Percentiles rank a stretch among this genome's conserved stretches.
Conservation (phyloP, 2,329 filamentous ascomycete genomes). For the Colletotrichum filicis region DNA sequence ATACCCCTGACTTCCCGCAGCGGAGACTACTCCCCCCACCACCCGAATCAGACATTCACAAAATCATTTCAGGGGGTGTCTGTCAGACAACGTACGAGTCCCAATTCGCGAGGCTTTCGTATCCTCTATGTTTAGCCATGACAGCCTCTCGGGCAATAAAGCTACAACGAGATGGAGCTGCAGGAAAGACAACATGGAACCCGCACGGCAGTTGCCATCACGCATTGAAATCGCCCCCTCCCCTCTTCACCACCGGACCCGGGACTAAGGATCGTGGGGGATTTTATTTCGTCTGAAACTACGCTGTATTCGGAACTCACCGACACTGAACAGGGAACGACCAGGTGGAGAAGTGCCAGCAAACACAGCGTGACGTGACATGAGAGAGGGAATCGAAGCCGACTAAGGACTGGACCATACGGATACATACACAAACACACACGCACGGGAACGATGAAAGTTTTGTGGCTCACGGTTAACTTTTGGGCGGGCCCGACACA, state of each 20-base stretch:
- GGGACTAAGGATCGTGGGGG: constrained; percentile 4
- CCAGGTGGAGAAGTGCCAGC: neutral
- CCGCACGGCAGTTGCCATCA: neutral
- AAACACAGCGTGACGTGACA: neutral
- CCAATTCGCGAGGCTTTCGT: neutral
- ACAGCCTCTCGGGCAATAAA: neutral
- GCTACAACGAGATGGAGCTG: neutral
- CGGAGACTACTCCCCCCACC: constrained; percentile 9
- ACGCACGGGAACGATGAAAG: neutral
- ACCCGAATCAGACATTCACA: constrained; percentile 18
- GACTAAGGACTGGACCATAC: neutral
- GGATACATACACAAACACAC: neutral
- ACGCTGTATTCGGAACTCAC: constrained; percentile 1
- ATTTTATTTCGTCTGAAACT: constrained; percentile 1
- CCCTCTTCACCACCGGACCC: constrained; percentile 5
- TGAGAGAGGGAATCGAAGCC: neutral
- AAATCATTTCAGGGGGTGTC: constrained; percentile 16
- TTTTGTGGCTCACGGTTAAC: neutral
- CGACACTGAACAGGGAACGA: neutral
- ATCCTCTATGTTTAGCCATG: too few species aligned
- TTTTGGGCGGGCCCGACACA: neutral
- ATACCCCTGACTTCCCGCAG: neutral
- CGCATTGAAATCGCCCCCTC: neutral
- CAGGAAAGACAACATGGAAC: neutral
- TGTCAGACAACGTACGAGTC: neutral